Evolutionary conservation across 2,329 filamentous ascomycete species (phyloP), one percentile per base, ranked within the genome.

Genomic region (Graphilbum sp.): DNA sequence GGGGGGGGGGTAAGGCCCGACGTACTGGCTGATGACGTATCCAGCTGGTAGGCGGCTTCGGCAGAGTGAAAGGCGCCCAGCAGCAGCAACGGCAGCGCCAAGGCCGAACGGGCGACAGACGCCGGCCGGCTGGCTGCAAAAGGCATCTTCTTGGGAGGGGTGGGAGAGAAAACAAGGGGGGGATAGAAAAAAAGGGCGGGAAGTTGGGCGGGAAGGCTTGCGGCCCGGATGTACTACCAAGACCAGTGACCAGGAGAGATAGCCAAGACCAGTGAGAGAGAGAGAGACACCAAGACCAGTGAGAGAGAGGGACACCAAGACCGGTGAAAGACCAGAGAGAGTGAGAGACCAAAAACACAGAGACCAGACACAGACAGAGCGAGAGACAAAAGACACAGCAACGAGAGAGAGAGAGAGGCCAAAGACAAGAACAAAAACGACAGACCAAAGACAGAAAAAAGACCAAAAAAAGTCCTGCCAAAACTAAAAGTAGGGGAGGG

Each of bases 11-110:
- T 6, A 24, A 24, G 21, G 21, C 8, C 15, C 11, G 5, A 29
- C 41, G 1, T n/a, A 41, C 44, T 33, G 34, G 35, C 7, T 7
- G 40, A 42, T 10, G 38, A 31, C 2, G 37, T 35, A n/a, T 46
- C 44, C 9, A 46, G 39, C 11, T 40, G 3, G 24, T 46, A 46
- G 24, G 30, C 41, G 15, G 34, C 33, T 5, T 25, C 40, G 6
- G 27, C 33, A 15, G 32, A 10, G 5, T 32, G 5, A 13, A 7
- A 17, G 7, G 17, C 12, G 17, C 36, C 37, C 15, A 39, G 19
- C 18, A 42, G 29, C 16, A 41, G 18, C 1, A 31, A 5, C 5
- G 32, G 37, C 24, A 34, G 15, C 3, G 34, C 34, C 31, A 31
- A 17, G 33, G 18, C 32, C 10, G 27, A 29, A n/a, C 13, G 27